Conservation (phyloP, 2,329 filamentous ascomycete species). For the Ophiostoma sp. region DNA sequence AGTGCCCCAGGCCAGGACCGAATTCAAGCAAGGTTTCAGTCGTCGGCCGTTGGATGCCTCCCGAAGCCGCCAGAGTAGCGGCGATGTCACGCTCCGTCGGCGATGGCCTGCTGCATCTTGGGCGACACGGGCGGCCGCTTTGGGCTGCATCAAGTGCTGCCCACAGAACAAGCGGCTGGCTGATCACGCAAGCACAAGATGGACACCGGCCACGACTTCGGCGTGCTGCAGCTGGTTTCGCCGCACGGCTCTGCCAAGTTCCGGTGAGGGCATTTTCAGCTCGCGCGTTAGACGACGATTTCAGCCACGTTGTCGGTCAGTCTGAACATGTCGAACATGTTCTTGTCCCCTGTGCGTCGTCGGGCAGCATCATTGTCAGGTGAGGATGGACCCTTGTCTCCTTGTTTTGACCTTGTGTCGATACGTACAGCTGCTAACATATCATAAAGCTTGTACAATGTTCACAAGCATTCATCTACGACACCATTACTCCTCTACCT, state of each 20-base stretch:
- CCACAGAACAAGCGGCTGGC: background rate
- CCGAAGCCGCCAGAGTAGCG: background rate
- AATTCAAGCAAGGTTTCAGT: background rate
- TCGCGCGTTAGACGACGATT: background rate
- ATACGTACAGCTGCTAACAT: background rate
- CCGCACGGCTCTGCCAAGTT: background rate
- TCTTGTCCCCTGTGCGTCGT: conserved; percentile 49
- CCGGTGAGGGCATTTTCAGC: background rate
- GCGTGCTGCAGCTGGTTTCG: background rate
- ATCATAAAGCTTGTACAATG: conserved; percentile 51
- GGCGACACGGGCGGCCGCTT: background rate
- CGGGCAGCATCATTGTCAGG: conserved; percentile 54
- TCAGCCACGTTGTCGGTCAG: background rate
- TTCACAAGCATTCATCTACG: conserved; percentile 39
- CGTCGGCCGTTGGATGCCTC: conserved; percentile 15
- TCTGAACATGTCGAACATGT: conserved; percentile 42
- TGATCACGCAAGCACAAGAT: background rate
- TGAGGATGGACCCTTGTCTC: conserved; percentile 36
- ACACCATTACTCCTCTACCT: conserved; percentile 57
- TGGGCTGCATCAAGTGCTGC: background rate
- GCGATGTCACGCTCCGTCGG: conserved; percentile 15
- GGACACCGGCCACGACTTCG: background rate
- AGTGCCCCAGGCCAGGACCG: background rate
- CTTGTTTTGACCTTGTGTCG: background rate
- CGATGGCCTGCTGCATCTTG: conserved; percentile 9